These are phyloP conservation scores for Ligustrum vulgare DNA, from an alignment of 257 asterid genomes.

Conservation along the genomic window DNA sequence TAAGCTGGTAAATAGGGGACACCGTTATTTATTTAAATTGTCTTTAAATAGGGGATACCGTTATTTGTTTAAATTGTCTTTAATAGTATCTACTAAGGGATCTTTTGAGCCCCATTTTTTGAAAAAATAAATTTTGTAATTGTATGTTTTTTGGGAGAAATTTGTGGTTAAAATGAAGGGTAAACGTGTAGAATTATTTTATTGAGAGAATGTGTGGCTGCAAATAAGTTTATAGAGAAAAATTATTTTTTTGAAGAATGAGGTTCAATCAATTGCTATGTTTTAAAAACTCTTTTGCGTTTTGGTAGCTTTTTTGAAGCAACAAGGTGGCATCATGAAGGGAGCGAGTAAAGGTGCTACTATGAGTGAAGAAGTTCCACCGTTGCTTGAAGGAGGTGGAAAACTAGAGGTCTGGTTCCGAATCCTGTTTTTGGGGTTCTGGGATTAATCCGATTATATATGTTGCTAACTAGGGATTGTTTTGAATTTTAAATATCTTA, in stretches of 20 bases:
- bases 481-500: slow-evolving; percentile 7
- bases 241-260: no score
- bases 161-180: no score
- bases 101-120: no score
- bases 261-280: no score
- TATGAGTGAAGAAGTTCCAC: slow-evolving; percentile 85
- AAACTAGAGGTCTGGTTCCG: slow-evolving; percentile 67
- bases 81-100: neutral
- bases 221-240: no score
- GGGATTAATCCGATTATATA: slow-evolving; percentile 2
- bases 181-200: no score
- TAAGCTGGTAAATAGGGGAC: neutral
- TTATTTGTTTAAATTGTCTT: no score
- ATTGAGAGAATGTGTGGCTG: no score
- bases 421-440: slow-evolving; percentile 20
- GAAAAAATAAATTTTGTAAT: no score
- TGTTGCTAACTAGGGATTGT: neutral
- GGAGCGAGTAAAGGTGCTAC: slow-evolving; percentile 80
- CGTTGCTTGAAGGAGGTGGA: slow-evolving; percentile 90
- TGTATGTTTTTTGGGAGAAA: no score
- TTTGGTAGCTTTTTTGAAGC: slow-evolving; percentile 82
- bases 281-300: slow-evolving; percentile 19
- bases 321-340: slow-evolving; percentile 87
- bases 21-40: no score
- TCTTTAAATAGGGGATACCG: neutral